Evolutionary conservation across 2,329 filamentous ascomycete genomes (phyloP).

Genomic region (Celoporthe dispersa): DNA sequence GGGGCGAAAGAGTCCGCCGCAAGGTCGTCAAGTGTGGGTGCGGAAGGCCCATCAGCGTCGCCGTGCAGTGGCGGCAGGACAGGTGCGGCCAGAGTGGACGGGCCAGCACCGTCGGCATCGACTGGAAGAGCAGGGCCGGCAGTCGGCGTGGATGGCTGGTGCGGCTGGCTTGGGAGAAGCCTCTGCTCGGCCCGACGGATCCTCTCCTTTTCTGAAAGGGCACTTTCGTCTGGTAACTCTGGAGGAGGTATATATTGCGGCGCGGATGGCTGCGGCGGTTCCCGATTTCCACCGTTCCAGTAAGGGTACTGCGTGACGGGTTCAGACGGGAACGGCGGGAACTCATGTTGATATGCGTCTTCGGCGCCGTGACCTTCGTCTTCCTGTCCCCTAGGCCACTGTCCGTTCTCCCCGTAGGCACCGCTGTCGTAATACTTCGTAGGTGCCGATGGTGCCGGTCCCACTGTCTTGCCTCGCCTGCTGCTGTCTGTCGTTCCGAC

Average conservation of each 20-base stretch:
- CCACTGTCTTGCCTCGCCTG: constrained; percentile 47
- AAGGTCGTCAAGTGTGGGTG: constrained; percentile 53
- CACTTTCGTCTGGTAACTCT: constrained; percentile 62
- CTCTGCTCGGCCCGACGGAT: constrained; percentile 77
- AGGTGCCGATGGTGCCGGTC: constrained; percentile 31
- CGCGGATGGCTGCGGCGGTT: constrained; percentile 45
- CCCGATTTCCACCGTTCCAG: constrained; percentile 40
- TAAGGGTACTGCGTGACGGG: constrained; percentile 37
- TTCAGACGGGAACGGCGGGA: constrained; percentile 31
- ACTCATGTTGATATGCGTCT: constrained; percentile 28
- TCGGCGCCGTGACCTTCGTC: constrained; percentile 30
- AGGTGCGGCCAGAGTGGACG: constrained; percentile 32
- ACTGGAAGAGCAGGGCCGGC: constrained; percentile 47
- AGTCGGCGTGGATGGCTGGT: constrained; percentile 41
- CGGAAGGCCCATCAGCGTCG: constrained; percentile 42
- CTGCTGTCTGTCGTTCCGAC: constrained; percentile 84
- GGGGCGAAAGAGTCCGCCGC: constrained; percentile 31
- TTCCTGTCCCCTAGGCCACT: constrained; percentile 30
- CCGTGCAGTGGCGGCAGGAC: neutral
- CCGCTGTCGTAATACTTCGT: constrained; percentile 34
- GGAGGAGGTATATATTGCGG: constrained; percentile 61
- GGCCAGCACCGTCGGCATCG: constrained; percentile 48
- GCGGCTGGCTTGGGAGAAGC: constrained; percentile 80
- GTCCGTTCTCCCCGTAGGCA: constrained; percentile 33
- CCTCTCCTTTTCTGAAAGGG: constrained; percentile 80